A percentile compares a stretch with the other conserved stretches of the same genome.
Evolutionary conservation across 805 yeast genomes (phyloP).

Genomic region (Myxozyma neotropica): DNA sequence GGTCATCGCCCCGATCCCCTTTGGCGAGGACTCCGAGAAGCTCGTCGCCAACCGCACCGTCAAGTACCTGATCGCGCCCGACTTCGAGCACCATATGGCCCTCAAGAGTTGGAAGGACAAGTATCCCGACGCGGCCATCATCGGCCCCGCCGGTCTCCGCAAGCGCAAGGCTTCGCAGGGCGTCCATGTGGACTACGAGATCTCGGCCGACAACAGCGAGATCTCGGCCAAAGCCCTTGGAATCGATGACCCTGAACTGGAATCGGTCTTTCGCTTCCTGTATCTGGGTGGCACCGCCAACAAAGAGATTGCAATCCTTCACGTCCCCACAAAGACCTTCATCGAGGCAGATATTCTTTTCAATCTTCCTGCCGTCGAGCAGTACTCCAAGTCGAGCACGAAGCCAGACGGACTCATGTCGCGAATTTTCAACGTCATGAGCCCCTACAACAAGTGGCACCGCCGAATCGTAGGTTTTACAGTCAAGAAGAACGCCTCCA

Average conservation of each 20-base stretch:
- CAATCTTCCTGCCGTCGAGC: conserved; percentile 56
- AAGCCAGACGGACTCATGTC: conserved; percentile 8
- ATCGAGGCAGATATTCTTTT: conserved; percentile 64
- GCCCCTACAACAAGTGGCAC: conserved; percentile 23
- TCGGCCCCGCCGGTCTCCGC: conserved; percentile 52
- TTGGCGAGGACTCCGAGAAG: conserved; percentile 20
- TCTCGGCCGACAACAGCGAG: conserved; percentile 10
- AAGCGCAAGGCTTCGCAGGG: conserved; percentile 23
- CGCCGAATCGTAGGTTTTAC: conserved; percentile 3
- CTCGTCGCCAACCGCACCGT: conserved; percentile 29
- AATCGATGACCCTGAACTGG: conserved; percentile 17
- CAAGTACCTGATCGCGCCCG: conserved; percentile 58
- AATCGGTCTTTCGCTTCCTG: conserved; percentile 50
- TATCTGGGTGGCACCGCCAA: conserved; percentile 61
- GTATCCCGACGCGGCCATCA: conserved; percentile 55
- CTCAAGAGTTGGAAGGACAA: conserved; percentile 54
- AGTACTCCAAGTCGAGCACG: conserved; percentile 42
- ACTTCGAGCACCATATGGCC: conserved; percentile 67
- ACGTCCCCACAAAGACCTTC: conserved; percentile 52
- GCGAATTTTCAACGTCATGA: conserved; percentile 19
- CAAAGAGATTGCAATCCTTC: conserved; percentile 58
- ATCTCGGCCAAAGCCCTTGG: conserved; percentile 21
- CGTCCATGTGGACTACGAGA: conserved; percentile 27
- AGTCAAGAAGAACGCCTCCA: neutral
- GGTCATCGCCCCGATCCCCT: conserved; percentile 34